Base-by-base conservation (phyloP, 306 rosid species). In the Cicer bijugum region DNA sequence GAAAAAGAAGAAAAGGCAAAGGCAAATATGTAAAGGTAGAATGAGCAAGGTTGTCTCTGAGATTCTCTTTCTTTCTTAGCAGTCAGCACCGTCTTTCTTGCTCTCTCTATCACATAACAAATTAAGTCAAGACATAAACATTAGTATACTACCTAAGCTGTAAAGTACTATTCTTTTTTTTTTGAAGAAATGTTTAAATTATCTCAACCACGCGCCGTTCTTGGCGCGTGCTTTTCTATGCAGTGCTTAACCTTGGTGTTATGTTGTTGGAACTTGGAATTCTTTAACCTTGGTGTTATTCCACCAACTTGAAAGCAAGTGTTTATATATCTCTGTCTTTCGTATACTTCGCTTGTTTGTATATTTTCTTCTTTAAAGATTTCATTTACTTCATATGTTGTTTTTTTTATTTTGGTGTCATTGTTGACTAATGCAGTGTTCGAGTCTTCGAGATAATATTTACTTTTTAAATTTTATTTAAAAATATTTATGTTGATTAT, bases 1-100 rank as follows among this genome's bases (percentile, higher is more conserved):
- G 85, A 20, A 75, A 80, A 79, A 72, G 75, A 79, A 73, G 75
- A 43, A 79, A 61, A 62, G 72, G 61, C 48, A 51, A 66, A 80
- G 67, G 55, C 68, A 52, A 77, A 67, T 35, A 81, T 69, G 56
- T 38, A 67, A 86, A 85, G 84, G 75, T 51, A 28, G 59, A 17
- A 67, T 62, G 69, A 53, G 77, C 55, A 20, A 80, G 80, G 75
- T 63, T 69, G 70, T 75, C 68, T 67, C 71, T 67, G 60, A 45
- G 80, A 70, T 19, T 53, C 17, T 35, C 47, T 68, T 12, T 42
- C 9, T 61, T 47, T 80, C 23, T 57, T 42, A 72, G 33, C 33
- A 28, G 33, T 28, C 52, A 69, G 28, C 45, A 8, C 52, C 38
- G 74, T 62, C 33, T 74, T 28, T 58, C 63, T 77, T 10, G n/a